Conservation (phyloP, 768 basidiomycete species). For the Rhodotorula babjevae region DNA sequence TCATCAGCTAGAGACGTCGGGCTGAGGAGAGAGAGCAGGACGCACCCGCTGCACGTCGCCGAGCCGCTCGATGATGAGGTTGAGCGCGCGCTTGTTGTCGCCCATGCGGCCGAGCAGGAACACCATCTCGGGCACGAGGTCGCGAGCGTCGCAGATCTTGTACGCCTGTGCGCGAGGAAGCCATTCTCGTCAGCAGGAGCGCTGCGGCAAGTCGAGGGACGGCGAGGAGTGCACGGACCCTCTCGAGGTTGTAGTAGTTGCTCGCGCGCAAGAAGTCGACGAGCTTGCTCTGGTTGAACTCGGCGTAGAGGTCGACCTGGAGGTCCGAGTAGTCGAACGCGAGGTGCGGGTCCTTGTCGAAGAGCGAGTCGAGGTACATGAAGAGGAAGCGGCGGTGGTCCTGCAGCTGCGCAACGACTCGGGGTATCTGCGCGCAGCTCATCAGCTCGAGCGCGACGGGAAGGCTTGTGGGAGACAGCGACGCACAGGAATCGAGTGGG, state of each 20-base stretch:
- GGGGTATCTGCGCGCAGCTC: constrained; percentile 58
- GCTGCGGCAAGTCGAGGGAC: too few relatives aligned
- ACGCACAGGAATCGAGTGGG: constrained; percentile 88
- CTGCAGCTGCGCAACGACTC: constrained; percentile 82
- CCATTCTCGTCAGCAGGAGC: too few relatives aligned
- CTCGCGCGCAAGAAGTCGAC: constrained; percentile 89
- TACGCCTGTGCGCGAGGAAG: constrained; percentile 60
- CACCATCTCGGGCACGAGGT: constrained; percentile 92
- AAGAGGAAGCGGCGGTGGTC: constrained; percentile 75
- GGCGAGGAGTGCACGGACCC: constrained; percentile 52
- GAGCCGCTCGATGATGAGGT: constrained; percentile 87
- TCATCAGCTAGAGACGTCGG: background rate
- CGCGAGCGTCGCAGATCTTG: constrained; percentile 71
- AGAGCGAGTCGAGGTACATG: constrained; percentile 84
- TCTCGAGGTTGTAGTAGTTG: constrained; percentile 83
- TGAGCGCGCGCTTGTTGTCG: constrained; percentile 89
- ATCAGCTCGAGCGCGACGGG: constrained; percentile 3
- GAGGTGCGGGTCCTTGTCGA: constrained; percentile 76
- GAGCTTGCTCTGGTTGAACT: constrained; percentile 69
- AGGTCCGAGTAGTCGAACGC: constrained; percentile 76
- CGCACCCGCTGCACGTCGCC: constrained; percentile 83
- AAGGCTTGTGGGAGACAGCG: background rate
- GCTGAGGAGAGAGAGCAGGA: background rate
- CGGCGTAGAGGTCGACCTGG: constrained; percentile 87
- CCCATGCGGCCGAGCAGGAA: constrained; percentile 96